Evolutionary conservation across 2,329 filamentous ascomycete genomes (phyloP), one percentile per base, ranked within the genome.

Genomic region (Neonectria punicea): DNA sequence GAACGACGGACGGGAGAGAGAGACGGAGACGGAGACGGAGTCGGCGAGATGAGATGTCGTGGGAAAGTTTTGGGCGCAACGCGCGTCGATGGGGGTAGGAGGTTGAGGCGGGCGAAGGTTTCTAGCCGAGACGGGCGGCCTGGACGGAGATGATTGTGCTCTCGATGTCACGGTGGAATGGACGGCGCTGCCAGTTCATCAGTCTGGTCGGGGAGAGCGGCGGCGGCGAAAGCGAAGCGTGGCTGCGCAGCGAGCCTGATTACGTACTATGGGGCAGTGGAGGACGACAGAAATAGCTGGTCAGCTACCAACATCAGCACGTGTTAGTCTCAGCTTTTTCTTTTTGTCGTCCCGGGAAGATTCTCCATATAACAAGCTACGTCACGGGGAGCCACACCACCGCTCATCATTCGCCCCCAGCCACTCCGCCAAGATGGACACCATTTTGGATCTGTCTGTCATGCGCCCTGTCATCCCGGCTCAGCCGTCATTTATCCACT

Each of bases 181-280:
- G 25, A 25, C 25, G 25, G 25, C 25, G 25, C 25, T 25, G 25
- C 25, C 43, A 25, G 56, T 50, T 51, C 28, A 34, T 44, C 34
- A 34, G 22, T 44, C 36, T 34, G 57, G 39, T 39, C 36, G 55
- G 49, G 57, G 57, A 54, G 50, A 63, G 49, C 54, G 56, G 61
- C 54, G 56, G 61, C 61, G 55, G 61, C 55, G 61, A 63, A 39
- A 43, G 56, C 51, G 44, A 54, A 54, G 51, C 28, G 63, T 65
- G 63, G 63, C 63, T 65, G 63, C 63, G 63, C 63, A 58, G 51
- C 63, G 47, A 49, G 41, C 46, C 39, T 54, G 63, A 61, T 65
- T 65, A 65, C 63, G 63, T 63, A 63, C 59, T 58, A 51, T 39
- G 53, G 25, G 49, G 54, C 39, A 43, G 39, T 43, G 39, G 39